Evolutionary conservation across 2,329 filamentous ascomycete genomes (phyloP).

Genomic region (Eutypella sp.): DNA sequence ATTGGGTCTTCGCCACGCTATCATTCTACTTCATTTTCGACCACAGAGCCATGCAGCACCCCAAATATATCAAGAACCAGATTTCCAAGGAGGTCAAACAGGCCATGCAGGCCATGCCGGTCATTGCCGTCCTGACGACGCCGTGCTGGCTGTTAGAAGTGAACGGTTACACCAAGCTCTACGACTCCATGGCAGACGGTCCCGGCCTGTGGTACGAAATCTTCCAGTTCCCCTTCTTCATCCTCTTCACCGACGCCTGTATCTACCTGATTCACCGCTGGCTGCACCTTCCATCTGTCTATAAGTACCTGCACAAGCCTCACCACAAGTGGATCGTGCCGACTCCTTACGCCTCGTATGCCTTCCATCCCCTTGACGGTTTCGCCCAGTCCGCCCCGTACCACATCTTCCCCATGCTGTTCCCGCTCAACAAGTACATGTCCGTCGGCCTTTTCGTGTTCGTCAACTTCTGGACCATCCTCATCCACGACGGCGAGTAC

Average conservation of each 20-base stretch:
- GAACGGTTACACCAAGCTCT: conserved; percentile 79
- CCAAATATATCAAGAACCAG: conserved; percentile 93
- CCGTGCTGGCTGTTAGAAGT: conserved; percentile 81
- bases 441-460: conserved; percentile 84
- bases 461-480: conserved; percentile 94
- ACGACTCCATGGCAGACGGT: conserved; percentile 71
- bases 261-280: conserved; percentile 79
- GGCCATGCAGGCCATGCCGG: conserved; percentile 69
- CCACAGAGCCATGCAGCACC: conserved; percentile 81
- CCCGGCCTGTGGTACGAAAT: conserved; percentile 74
- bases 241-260: conserved; percentile 70
- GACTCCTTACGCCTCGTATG: conserved; percentile 85
- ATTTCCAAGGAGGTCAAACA: conserved; percentile 80
- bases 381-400: conserved; percentile 86
- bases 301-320: conserved; percentile 90
- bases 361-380: conserved; percentile 92
- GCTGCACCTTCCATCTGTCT: conserved; percentile 67
- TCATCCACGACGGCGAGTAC: conserved; percentile 96
- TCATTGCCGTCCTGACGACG: conserved; percentile 77
- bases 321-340: conserved; percentile 99
- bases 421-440: conserved; percentile 86
- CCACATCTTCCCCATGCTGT: conserved; percentile 87
- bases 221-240: conserved; percentile 77
- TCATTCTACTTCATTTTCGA: conserved; percentile 91
- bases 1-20: conserved; percentile 77